Percentiles rank a stretch among this genome's conserved stretches.
phyloP scores from a whole-genome alignment of 768 basidiomycete genomes.

The Xanthoconium purpureum region DNA sequence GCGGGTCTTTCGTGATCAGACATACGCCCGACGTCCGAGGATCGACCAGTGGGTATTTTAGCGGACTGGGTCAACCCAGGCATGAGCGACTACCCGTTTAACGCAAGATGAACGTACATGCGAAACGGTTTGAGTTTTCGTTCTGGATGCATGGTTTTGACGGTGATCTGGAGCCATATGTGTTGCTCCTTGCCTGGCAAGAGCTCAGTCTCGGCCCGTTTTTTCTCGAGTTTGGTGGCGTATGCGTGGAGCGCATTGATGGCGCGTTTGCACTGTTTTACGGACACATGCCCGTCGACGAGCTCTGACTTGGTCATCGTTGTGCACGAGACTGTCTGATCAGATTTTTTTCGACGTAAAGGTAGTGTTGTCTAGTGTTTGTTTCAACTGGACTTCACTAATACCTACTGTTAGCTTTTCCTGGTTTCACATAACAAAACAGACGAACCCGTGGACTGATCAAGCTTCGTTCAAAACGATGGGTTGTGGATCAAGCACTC shows the following conservation, averaged over 20 bases:
- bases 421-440: too few species aligned
- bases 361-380: conserved; percentile 19
- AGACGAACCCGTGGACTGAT: too few species aligned
- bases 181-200: conserved; percentile 76
- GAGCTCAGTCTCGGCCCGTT: conserved; percentile 72
- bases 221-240: conserved; percentile 57
- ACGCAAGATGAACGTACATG: conserved; percentile 50
- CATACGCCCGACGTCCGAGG: conserved; percentile 80
- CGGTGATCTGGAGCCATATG: conserved; percentile 85
- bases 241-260: conserved; percentile 75
- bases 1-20: conserved; percentile 93
- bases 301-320: conserved; percentile 50
- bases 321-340: too few species aligned
- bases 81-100: not conserved
- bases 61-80: conserved; percentile 40
- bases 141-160: conserved; percentile 76
- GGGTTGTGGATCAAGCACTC: too few species aligned
- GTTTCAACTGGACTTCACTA: not conserved
- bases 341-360: not conserved
- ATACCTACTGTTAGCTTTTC: too few species aligned
- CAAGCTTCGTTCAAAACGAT: too few species aligned
- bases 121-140: conserved; percentile 76
- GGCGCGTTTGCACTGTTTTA: conserved; percentile 72
- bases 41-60: conserved; percentile 80
- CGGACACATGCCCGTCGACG: conserved; percentile 68